Conservation (phyloP, 1,139 yeast genomes). For the Magnusiomyces tetraspermus region DNA sequence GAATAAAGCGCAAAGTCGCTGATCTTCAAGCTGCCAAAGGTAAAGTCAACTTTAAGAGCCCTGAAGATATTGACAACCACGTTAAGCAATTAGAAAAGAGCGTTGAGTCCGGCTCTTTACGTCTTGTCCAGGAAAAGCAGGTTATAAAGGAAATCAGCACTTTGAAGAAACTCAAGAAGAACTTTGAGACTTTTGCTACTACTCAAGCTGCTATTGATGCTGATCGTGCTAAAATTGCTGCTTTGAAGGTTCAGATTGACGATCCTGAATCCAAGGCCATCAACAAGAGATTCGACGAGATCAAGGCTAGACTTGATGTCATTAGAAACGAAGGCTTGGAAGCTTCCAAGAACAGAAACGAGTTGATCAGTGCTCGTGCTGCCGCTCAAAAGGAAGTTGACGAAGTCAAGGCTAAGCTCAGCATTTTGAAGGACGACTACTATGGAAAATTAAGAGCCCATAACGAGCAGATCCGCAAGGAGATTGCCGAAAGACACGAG, state of each 20-base stretch:
- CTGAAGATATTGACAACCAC: slow-evolving; percentile 69
- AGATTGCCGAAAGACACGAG: slow-evolving; percentile 49
- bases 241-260: slow-evolving; percentile 59
- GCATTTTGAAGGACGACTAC: slow-evolving; percentile 40
- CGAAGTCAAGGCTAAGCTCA: slow-evolving; percentile 50
- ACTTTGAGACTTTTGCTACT: slow-evolving; percentile 63
- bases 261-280: slow-evolving; percentile 55
- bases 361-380: slow-evolving; percentile 55
- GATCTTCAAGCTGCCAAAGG: slow-evolving; percentile 67
- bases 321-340: slow-evolving; percentile 53
- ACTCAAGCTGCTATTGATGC: slow-evolving; percentile 72
- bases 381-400: slow-evolving; percentile 63
- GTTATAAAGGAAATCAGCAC: slow-evolving; percentile 76
- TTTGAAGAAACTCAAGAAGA: slow-evolving; percentile 74
- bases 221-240: slow-evolving; percentile 68
- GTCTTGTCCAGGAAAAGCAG: slow-evolving; percentile 87
- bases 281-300: slow-evolving; percentile 44
- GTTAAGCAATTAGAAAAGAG: slow-evolving; percentile 60
- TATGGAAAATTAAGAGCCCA: slow-evolving; percentile 27
- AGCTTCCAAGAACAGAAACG: slow-evolving; percentile 56
- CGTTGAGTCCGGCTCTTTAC: slow-evolving; percentile 71
- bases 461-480: slow-evolving; percentile 33
- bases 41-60: slow-evolving; percentile 58
- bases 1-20: slow-evolving; percentile 63
- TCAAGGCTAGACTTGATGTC: slow-evolving; percentile 53